Base-by-base conservation (phyloP, 164 flowering plant species). In the Hamamelis virginiana region DNA sequence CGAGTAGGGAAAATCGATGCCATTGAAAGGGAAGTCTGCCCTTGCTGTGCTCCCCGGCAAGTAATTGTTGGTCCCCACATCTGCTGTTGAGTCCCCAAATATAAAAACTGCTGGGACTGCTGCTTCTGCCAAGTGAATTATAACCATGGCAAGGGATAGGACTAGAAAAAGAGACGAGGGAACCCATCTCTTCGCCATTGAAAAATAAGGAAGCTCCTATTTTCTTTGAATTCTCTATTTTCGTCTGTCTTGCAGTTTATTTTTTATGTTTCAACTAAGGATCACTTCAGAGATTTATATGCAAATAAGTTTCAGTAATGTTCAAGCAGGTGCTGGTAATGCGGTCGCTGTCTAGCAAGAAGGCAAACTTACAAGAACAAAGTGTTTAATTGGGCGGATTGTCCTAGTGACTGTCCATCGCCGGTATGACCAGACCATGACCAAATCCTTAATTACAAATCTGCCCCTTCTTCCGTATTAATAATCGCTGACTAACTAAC, bases 71-170 rank as follows among this genome's bases (percentile, higher is more conserved):
- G 87, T 86, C 28, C 88, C 92, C 13, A 84, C 86, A 64, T 88
- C 92, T 5, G 78, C 83, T 0, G 88, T 87, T 1, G 89, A 85
- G 64, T 87, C 91, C 1, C 92, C 92, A 0, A 88, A 68, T 41
- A 86, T 65, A 72, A 83, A 88, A 18, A 82, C 57, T 3, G 83
- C 72, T 0, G 84, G 82, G 4, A 68, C 59, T 1, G 56, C 19
- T 9, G 77, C 80, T 4, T 57, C 71, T 4, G 70, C 75, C 11
- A 50, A 45, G 48, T 25, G 55, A 16, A 69, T 16, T 10, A 56
- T 64, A 1, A 44, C 62, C 18, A 59, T 33, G 66, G 72, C 72
- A 12, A 78, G 47, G 23, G 51, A 58, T n/a, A 75, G 55, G 9
- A 55, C 22, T 41, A 72, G 27, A n/a, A 74, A 22, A 59, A 41